Base-by-base conservation (phyloP, 495 filamentous ascomycete genomes). In the Tuber melanosporum region DNA sequence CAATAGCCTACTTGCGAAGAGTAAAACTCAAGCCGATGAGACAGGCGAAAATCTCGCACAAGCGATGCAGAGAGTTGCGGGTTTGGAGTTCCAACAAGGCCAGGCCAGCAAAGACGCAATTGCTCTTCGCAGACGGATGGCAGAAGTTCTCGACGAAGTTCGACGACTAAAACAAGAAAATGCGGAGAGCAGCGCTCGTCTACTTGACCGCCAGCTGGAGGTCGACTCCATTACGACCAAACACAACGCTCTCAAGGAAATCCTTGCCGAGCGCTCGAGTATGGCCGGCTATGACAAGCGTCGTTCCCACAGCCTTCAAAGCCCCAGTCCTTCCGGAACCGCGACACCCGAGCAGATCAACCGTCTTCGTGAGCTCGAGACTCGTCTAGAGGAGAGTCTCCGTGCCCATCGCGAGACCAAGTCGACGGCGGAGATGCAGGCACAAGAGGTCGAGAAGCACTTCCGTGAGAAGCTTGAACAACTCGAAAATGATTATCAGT, bases 401-500 rank as follows among this genome's bases (percentile, higher is more conserved):
- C 91, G 91, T 83, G 90, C 92, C 9, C 94, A 98, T 76, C 91
- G 96, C 41, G 92, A 97, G 76, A 89, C 93, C 72, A 95, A 92
- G 84, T 84, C 89, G 47, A 87, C 87, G 10, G 92, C 92, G 71
- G 93, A 95, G 77, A 85, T 88, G 71, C 92, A 93, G 46, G 90
- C 93, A 75, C 90, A 95, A 81, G 93, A 97, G 82, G 91, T 93
- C 26, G 93, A 94, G 73, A 88, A 89, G 77, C 89, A 91, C 71
- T 98, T 95, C 86, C 91, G 92, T 71, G 94, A 97, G 83, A 98
- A 97, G 84, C 87, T 99, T 74, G 89, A 92, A 74, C 93, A 96
- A 82, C 90, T 99, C 39, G 94, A 98, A 83, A 94, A 93, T 83
- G 95, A 99, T 83, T 97, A 99, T 83, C 94, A 97, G 83, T 97